Conservation (phyloP, 2,329 filamentous ascomycete genomes). For the Ophiobolus disseminans region DNA sequence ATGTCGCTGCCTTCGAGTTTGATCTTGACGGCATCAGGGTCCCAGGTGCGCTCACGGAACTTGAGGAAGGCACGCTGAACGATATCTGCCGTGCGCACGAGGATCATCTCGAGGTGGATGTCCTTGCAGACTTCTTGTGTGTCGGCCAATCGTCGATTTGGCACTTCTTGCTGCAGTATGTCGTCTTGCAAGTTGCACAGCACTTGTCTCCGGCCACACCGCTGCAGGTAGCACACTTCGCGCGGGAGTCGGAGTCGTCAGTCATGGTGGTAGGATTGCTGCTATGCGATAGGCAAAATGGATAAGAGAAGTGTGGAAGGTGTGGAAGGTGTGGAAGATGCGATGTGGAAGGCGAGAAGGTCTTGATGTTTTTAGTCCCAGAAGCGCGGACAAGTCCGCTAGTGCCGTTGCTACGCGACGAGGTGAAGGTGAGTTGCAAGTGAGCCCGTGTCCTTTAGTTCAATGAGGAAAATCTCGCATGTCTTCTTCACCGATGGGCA, state of each 20-base stretch:
- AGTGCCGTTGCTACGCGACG: too few species aligned
- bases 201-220: constrained; percentile 5
- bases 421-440: too few species aligned
- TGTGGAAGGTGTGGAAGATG: too few species aligned
- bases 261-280: neutral
- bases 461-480: too few species aligned
- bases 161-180: constrained; percentile 7
- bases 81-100: constrained; percentile 3
- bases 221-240: neutral
- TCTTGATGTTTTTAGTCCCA: too few species aligned
- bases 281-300: neutral
- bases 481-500: too few species aligned
- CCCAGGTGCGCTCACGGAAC: constrained; percentile 14
- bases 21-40: neutral
- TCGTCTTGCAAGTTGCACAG: constrained; percentile 1
- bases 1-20: neutral
- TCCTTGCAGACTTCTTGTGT: constrained; percentile 5
- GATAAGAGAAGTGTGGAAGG: neutral
- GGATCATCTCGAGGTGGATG: neutral
- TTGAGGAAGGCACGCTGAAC: constrained; percentile 5
- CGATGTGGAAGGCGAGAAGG: too few species aligned
- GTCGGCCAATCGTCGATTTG: constrained; percentile 4
- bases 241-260: too few species aligned
- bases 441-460: too few species aligned
- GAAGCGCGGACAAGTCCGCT: too few species aligned